Conservation (phyloP, 331 rosid genomes). For the Telfairia occidentalis region DNA sequence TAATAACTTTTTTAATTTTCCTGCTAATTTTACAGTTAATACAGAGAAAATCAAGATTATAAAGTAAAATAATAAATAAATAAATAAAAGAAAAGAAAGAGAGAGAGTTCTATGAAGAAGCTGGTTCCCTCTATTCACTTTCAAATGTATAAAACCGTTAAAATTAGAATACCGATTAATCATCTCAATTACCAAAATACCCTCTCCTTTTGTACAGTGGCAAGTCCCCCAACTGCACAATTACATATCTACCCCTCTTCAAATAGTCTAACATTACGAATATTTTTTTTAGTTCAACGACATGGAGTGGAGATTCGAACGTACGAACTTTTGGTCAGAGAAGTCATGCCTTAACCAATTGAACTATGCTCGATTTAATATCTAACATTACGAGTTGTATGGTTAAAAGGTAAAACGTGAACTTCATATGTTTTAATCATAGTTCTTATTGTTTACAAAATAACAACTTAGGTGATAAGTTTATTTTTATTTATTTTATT, state of each 20-base stretch:
- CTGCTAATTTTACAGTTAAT: neutral
- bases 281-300: too few relatives aligned
- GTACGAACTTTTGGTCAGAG: too few relatives aligned
- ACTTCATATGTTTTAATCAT: too few relatives aligned
- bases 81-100: neutral
- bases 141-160: conserved; percentile 11
- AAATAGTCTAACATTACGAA: neutral
- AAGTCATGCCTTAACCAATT: too few relatives aligned
- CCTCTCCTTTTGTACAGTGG: neutral
- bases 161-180: neutral
- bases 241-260: neutral
- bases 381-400: neutral
- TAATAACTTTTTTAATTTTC: neutral
- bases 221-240: neutral
- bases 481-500: neutral
- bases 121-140: neutral
- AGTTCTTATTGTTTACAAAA: too few relatives aligned
- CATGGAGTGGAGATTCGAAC: too few relatives aligned
- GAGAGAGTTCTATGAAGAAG: neutral
- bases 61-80: neutral
- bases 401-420: neutral
- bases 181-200: neutral
- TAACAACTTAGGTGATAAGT: too few relatives aligned
- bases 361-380: too few relatives aligned
- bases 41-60: neutral